Base-by-base conservation (phyloP, 1,284 basidiomycete genomes). In the Moniliella sp. region DNA sequence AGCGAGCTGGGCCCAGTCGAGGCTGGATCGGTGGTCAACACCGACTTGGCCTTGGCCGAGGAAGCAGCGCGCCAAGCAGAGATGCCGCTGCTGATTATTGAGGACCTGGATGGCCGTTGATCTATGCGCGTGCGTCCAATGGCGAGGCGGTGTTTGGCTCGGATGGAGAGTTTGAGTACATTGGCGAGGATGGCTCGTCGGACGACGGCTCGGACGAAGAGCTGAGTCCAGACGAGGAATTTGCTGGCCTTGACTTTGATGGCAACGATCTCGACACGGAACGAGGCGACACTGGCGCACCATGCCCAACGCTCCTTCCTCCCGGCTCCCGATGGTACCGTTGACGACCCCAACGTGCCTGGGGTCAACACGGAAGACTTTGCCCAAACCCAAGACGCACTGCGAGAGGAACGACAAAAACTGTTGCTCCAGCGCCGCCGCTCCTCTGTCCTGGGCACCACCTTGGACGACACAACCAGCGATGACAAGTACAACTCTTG, bases 71-170 rank as follows among this genome's bases (percentile, higher is more conserved):
- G 26, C 7, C 7, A 13, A 7, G 26, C 26, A 5, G 30, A 32
- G 8, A 19, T 25, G 11, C 12, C 15, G 10, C 3, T 59, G 18
- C 43, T 59, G 12, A 52, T 59, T 25, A 57, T 59, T 30, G 56
- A 59, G 29, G 56, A 59, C 27, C 48, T 59, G 13, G 56, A 59
- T 32, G 56, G 56, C 4, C 46, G 10, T 45, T 59, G 18, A 56
- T 59, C 29, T 59, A 59, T 25, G 56, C 56, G 3, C 41, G 56
- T 15, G 56, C 56, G 7, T 51, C 54, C n/a, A 53, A 57, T 18
- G 56, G 56, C 8, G 56, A 59, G 39, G 56, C 56, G 4, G 56
- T 59, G 8, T 59, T 59, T 28, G 56, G 56, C 25, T 57, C 54
- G 1, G 56, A 59, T 27, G 56, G 56, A 15, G 56, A 59, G 27